Evolutionary conservation across 164 flowering plant species (phyloP).

Genomic region (Pachysandra terminalis): DNA sequence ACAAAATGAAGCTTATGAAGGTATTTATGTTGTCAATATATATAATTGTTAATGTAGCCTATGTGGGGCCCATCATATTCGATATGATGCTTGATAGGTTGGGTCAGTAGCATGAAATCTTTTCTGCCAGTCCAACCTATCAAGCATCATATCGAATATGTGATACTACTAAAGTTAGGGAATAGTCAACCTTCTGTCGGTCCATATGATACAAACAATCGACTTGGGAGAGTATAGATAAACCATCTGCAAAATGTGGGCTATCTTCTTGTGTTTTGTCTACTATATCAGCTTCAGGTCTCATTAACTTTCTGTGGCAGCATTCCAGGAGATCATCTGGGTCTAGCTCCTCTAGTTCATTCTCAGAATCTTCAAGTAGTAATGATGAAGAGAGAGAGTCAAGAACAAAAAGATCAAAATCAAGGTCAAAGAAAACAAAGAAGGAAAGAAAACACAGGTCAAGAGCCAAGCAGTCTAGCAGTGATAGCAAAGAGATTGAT

Average conservation of each 20-base stretch:
- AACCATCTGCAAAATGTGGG: background rate
- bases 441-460: slow-evolving; percentile 76
- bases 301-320: slow-evolving; percentile 31
- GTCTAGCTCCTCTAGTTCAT: slow-evolving; percentile 69
- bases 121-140: too few species aligned
- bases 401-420: slow-evolving; percentile 57
- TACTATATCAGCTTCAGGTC: background rate
- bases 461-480: slow-evolving; percentile 44
- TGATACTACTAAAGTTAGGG: too few species aligned
- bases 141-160: too few species aligned
- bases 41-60: too few species aligned
- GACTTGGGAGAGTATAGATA: background rate
- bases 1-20: too few species aligned
- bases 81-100: too few species aligned
- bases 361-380: slow-evolving; percentile 72
- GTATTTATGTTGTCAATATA: too few species aligned
- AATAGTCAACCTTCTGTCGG: too few species aligned
- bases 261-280: background rate
- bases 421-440: slow-evolving; percentile 63
- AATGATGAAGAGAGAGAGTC: slow-evolving; percentile 70
- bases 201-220: too few species aligned
- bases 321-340: slow-evolving; percentile 65
- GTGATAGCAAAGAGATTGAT: slow-evolving; percentile 45
- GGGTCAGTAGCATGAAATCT: too few species aligned
- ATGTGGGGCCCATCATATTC: too few species aligned